phyloP scores from a whole-genome alignment of 2,329 filamentous ascomycete genomes.

The Basipetospora chlamydospora region DNA sequence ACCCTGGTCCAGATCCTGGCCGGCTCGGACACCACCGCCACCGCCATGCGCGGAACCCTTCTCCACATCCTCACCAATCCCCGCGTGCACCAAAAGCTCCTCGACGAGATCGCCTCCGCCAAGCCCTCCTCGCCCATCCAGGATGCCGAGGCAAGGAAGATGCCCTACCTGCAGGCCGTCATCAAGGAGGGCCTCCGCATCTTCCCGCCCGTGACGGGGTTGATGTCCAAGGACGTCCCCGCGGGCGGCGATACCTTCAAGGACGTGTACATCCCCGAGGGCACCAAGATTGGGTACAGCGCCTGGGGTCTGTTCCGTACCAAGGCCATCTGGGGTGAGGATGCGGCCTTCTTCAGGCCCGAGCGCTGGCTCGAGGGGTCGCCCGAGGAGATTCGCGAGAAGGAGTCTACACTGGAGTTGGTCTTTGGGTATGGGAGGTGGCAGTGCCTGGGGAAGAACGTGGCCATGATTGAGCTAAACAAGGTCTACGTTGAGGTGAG shows the following conservation, averaged over 20 bases:
- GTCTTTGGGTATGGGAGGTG: conserved; percentile 24
- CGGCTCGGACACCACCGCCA: conserved; percentile 43
- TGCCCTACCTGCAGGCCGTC: conserved; percentile 31
- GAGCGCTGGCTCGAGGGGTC: conserved; percentile 22
- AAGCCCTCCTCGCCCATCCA: conserved; percentile 12
- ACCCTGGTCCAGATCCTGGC: conserved; percentile 29
- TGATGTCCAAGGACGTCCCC: conserved; percentile 22
- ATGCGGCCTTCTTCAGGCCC: conserved; percentile 19
- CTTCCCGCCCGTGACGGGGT: conserved; percentile 19
- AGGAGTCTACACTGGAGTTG: conserved; percentile 22
- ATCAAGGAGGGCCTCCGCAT: conserved; percentile 32
- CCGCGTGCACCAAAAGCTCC: conserved; percentile 28
- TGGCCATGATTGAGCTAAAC: conserved; percentile 25
- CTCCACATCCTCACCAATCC: conserved; percentile 37
- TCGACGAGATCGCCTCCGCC: conserved; percentile 24
- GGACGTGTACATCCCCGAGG: conserved; percentile 17
- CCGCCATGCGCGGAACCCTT: conserved; percentile 35
- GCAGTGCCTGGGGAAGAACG: conserved; percentile 22
- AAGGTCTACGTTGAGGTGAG: conserved; percentile 25
- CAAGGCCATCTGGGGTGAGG: conserved; percentile 19
- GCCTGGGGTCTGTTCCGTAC: conserved; percentile 20
- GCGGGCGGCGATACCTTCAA: conserved; percentile 17
- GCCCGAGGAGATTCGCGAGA: conserved; percentile 15
- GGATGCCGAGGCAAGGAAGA: conserved; percentile 18
- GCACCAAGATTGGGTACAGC: conserved; percentile 18